These are phyloP conservation scores for Cenchrus americanus DNA, from an alignment of 176 grass and related monocot species.

Conservation along the genomic window DNA sequence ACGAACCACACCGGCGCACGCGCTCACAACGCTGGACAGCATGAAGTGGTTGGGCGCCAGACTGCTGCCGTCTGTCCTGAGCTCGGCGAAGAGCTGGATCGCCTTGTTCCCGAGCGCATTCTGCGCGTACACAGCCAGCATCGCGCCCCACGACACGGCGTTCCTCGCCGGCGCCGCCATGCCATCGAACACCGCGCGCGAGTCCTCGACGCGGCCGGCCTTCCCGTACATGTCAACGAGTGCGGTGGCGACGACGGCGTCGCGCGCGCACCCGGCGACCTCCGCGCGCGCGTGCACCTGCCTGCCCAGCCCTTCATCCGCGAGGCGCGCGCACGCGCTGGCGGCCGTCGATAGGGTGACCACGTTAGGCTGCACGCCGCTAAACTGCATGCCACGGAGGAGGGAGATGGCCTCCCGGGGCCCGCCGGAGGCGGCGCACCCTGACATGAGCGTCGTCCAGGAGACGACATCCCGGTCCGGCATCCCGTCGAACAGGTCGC, in stretches of 20 bases:
- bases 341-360: constrained; percentile 57
- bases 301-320: constrained; percentile 47
- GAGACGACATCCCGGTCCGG: constrained; percentile 54
- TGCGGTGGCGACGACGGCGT: constrained; percentile 55
- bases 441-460: constrained; percentile 87
- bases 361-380: constrained; percentile 56
- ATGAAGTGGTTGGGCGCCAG: constrained; percentile 75
- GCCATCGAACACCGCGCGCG: constrained; percentile 62
- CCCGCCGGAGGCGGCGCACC: constrained; percentile 46
- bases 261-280: constrained; percentile 40
- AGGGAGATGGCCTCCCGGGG: constrained; percentile 45
- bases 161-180: constrained; percentile 53
- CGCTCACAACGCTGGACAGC: constrained; percentile 63
- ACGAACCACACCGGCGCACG: constrained; percentile 52
- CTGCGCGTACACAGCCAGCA: constrained; percentile 70
- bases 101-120: constrained; percentile 65
- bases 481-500: constrained; percentile 72
- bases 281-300: constrained; percentile 66
- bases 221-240: constrained; percentile 85
- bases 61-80: constrained; percentile 33
- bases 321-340: constrained; percentile 68
- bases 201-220: constrained; percentile 46
- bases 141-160: constrained; percentile 65
- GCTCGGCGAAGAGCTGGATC: constrained; percentile 52
- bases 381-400: constrained; percentile 42